Percentiles rank a stretch among this genome's conserved stretches.
phyloP scores from a whole-genome alignment of 495 filamentous ascomycete species.

The Penicillium ochrochloron region DNA sequence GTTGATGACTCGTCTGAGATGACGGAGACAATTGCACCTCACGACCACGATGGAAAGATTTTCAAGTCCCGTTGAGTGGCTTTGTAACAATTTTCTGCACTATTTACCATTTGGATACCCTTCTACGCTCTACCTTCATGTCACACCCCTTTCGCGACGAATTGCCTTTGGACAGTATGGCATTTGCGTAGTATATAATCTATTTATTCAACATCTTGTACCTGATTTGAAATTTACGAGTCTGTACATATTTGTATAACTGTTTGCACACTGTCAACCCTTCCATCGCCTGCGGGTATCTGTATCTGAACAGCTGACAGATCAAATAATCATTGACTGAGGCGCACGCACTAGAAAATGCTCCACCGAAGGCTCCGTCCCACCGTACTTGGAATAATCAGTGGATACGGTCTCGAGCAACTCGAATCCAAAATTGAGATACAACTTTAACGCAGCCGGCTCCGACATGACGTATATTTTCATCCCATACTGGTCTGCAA shows the following conservation, averaged over 20 bases:
- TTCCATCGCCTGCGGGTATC: no score
- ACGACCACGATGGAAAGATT: slow-evolving; percentile 7
- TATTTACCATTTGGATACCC: not conserved
- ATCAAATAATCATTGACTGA: not conserved
- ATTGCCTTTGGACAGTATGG: not conserved
- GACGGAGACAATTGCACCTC: slow-evolving; percentile 9
- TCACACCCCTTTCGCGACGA: not conserved
- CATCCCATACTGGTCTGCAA: not conserved
- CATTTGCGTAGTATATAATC: not conserved
- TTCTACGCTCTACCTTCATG: not conserved
- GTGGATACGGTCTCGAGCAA: not conserved
- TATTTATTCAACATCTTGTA: not conserved
- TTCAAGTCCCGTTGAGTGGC: not conserved
- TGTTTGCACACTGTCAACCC: not conserved
- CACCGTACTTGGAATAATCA: not conserved
- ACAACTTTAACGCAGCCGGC: not conserved
- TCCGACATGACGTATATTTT: not conserved
- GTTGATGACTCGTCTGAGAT: slow-evolving; percentile 17
- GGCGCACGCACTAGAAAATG: not conserved
- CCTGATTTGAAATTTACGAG: not conserved
- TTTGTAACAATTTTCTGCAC: not conserved
- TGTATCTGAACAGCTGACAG: no score
- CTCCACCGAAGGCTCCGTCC: not conserved
- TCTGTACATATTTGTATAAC: not conserved
- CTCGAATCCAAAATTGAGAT: not conserved